phyloP scores from a whole-genome alignment of 441 rosid genomes.

The Sinapis alba region DNA sequence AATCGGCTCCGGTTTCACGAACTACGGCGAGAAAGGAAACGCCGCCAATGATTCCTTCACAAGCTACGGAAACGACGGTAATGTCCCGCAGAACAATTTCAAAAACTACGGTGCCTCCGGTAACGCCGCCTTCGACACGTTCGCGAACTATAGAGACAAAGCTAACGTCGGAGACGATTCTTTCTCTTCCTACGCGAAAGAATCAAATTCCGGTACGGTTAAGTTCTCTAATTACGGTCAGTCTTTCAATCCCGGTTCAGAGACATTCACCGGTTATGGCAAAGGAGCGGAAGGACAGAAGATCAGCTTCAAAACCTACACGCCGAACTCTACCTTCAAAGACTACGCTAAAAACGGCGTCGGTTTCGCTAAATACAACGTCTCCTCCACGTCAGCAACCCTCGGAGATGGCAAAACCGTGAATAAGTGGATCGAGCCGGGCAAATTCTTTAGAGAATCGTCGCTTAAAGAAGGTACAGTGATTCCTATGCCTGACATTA shows the following conservation, averaged over 20 bases:
- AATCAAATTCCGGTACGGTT: conserved; percentile 52
- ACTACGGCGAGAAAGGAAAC: conserved; percentile 70
- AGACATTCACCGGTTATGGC: conserved; percentile 75
- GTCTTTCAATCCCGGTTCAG: conserved; percentile 86
- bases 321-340: conserved; percentile 71
- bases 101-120: conserved; percentile 68
- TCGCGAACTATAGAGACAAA: conserved; percentile 69
- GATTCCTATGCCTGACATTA: conserved; percentile 93
- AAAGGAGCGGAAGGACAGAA: conserved; percentile 46
- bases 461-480: conserved; percentile 66
- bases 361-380: conserved; percentile 58
- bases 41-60: conserved; percentile 67
- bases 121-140: conserved; percentile 51
- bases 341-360: conserved; percentile 61
- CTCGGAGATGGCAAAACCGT: conserved; percentile 52
- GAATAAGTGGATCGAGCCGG: conserved; percentile 91
- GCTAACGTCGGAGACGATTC: conserved; percentile 92
- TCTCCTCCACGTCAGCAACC: conserved; percentile 3
- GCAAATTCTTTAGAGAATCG: conserved; percentile 89
- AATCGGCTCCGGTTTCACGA: conserved; percentile 66
- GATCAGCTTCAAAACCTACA: conserved; percentile 74
- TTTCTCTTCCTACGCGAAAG: conserved; percentile 76
- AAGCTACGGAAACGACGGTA: conserved; percentile 68
- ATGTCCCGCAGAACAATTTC: conserved; percentile 73
- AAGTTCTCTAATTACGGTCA: conserved; percentile 80